Evolutionary conservation across 2,329 filamentous ascomycete genomes (phyloP), one percentile per base, ranked within the genome.

Genomic region (Fusarium sp.): DNA sequence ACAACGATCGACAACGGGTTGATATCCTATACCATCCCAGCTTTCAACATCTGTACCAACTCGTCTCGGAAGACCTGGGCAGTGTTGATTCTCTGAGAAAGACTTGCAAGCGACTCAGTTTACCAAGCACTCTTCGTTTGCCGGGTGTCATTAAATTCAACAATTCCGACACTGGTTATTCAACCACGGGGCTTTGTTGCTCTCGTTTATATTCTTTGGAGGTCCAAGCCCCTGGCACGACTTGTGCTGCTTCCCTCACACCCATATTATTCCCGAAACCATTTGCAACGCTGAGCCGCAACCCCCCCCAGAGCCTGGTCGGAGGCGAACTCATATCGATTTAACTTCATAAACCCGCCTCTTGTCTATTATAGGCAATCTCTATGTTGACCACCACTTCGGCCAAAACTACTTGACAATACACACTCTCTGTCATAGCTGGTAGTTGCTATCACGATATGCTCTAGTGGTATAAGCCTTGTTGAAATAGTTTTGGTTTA

Each of bases 251-350:
- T 53, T 54, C 45, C 41, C 45, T 30, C 59, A 43, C 43, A 41
- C 28, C 58, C 58, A 59, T 48, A 44, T 37, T 61, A 58, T 70
- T 68, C 42, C 48, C 53, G 49, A 67, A 25, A 42, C 23, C 30
- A 50, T 64, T 42, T 28, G 14, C 43, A 64, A 42, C 31, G 57
- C 37, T 46, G 45, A 58, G 58, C 45, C 54, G 54, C 68, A 68
- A 51, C 21, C 48, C 64, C 21, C 21, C 23, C 41, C 49, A 42
- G 48, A 46, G 41, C 51, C 41, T 58, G 44, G 19, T 26, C 30
- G 18, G 44, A 64, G 53, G 45, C 57, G 31, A 70, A 59, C 37
- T 25, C 43, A 52, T 41, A 18, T 23, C 46, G 28, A 25, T 51
- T 53, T 28, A 43, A 41, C 41, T 25, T 50, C 30, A 51, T 41